Evolutionary conservation across 805 yeast species (phyloP).

Genomic region (Starmerella sp.): DNA sequence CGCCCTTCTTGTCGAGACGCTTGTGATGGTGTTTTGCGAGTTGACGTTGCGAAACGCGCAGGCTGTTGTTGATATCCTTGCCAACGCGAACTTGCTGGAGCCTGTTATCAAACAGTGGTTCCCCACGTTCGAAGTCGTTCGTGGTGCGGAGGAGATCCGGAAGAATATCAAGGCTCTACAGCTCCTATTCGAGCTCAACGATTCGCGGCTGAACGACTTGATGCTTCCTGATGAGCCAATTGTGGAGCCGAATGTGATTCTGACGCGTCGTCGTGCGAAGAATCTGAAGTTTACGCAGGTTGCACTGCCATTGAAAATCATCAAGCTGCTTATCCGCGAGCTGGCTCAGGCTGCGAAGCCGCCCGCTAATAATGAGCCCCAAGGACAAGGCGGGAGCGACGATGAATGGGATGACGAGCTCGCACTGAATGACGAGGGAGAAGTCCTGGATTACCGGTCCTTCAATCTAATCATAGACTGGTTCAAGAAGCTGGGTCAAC

Average conservation of each 20-base stretch:
- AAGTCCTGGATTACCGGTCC: slow-evolving; percentile 22
- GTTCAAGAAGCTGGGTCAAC: slow-evolving; percentile 21
- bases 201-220: slow-evolving; percentile 40
- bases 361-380: slow-evolving; percentile 24
- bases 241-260: slow-evolving; percentile 50
- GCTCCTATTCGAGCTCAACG: slow-evolving; percentile 50
- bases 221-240: slow-evolving; percentile 61
- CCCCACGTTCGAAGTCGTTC: slow-evolving; percentile 62
- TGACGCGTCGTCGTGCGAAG: slow-evolving; percentile 78
- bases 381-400: slow-evolving; percentile 26
- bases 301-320: slow-evolving; percentile 58
- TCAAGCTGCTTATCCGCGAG: slow-evolving; percentile 61
- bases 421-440: slow-evolving; percentile 20
- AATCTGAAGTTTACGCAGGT: slow-evolving; percentile 50
- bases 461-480: slow-evolving; percentile 23
- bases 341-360: slow-evolving; percentile 44
- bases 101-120: slow-evolving; percentile 72
- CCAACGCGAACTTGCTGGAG: slow-evolving; percentile 38
- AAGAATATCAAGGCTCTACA: slow-evolving; percentile 59
- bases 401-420: slow-evolving; percentile 34
- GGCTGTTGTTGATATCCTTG: slow-evolving; percentile 53
- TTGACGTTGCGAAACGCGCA: slow-evolving; percentile 51
- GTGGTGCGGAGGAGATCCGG: slow-evolving; percentile 65
- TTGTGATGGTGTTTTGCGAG: slow-evolving; percentile 64
- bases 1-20: slow-evolving; percentile 62